A percentile compares a stretch with the other conserved stretches of the same genome.
phyloP scores from a whole-genome alignment of 2,329 filamentous ascomycete genomes.

The Alternaria dauci region DNA sequence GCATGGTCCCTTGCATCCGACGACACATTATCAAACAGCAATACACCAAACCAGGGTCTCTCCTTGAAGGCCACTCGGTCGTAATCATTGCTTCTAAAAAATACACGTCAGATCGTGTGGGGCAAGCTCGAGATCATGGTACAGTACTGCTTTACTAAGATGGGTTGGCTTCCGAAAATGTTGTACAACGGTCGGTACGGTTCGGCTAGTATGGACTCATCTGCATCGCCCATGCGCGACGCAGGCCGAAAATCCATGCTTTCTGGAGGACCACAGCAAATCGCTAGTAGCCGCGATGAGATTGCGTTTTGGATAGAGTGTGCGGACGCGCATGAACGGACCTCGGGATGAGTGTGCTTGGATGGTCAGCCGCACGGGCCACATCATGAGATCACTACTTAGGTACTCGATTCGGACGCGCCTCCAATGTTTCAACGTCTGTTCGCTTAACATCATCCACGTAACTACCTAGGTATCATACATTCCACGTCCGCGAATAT shows the following conservation, averaged over 20 bases:
- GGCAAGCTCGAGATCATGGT: neutral
- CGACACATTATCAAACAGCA: conserved; percentile 77
- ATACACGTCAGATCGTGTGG: conserved; percentile 7
- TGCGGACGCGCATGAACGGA: neutral
- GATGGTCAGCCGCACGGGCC: conserved; percentile 8
- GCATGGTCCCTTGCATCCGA: conserved; percentile 81
- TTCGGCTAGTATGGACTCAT: conserved; percentile 43
- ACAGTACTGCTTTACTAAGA: conserved; percentile 54
- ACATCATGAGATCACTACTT: conserved; percentile 17
- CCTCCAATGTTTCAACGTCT: neutral
- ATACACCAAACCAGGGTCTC: conserved; percentile 70
- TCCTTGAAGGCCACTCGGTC: conserved; percentile 62
- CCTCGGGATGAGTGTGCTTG: neutral
- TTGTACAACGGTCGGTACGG: conserved; percentile 63
- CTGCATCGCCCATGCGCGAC: conserved; percentile 37
- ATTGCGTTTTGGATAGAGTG: neutral
- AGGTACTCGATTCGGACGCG: conserved; percentile 3
- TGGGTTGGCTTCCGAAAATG: conserved; percentile 58
- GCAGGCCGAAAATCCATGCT: conserved; percentile 46
- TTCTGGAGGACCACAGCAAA: neutral
- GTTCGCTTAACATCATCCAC: conserved; percentile 4
- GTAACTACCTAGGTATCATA: conserved; percentile 1
- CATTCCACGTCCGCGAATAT: conserved; percentile 19
- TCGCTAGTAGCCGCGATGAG: neutral
- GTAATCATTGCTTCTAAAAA: conserved; percentile 52